Conservation (phyloP, 108 stramenopile genomes). For the Chaetoceros tenuissimus region DNA sequence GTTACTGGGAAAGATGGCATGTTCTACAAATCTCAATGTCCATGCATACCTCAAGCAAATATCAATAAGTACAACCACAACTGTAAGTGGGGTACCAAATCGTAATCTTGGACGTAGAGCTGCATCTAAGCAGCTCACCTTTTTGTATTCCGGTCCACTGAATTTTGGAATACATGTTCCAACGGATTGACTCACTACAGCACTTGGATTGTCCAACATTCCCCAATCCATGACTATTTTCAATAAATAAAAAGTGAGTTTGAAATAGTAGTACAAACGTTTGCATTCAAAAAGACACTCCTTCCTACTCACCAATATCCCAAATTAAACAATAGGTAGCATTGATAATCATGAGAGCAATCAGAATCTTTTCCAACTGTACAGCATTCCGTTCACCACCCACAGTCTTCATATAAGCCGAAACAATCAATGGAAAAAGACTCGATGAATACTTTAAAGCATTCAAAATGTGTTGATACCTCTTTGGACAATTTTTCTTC, state of each 20-base stretch:
- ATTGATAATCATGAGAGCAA: constrained; percentile 59
- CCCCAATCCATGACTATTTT: constrained; percentile 91
- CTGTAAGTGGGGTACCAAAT: constrained; percentile 53
- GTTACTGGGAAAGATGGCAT: constrained; percentile 39
- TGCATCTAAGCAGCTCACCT: constrained; percentile 28
- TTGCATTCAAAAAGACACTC: no score
- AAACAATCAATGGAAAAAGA: constrained; percentile 64
- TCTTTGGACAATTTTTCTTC: constrained; percentile 55
- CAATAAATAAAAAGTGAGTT: no score
- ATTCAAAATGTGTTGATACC: constrained; percentile 66
- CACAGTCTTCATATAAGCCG: constrained; percentile 70
- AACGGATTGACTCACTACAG: constrained; percentile 36
- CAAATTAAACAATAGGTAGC: constrained; percentile 68
- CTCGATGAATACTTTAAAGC: constrained; percentile 76
- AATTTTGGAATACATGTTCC: constrained; percentile 1
- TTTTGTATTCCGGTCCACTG: constrained; percentile 3
- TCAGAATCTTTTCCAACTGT: constrained; percentile 36
- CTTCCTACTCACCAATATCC: constrained; percentile 48
- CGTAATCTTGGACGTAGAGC: constrained; percentile 60
- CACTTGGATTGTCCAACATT: constrained; percentile 66
- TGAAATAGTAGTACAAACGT: no score
- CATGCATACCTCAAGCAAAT: constrained; percentile 60
- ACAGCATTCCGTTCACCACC: constrained; percentile 20
- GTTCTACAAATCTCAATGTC: constrained; percentile 50
- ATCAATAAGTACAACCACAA: constrained; percentile 50